Base-by-base conservation (phyloP, 1,284 basidiomycete species). In the Irpex lacteus region DNA sequence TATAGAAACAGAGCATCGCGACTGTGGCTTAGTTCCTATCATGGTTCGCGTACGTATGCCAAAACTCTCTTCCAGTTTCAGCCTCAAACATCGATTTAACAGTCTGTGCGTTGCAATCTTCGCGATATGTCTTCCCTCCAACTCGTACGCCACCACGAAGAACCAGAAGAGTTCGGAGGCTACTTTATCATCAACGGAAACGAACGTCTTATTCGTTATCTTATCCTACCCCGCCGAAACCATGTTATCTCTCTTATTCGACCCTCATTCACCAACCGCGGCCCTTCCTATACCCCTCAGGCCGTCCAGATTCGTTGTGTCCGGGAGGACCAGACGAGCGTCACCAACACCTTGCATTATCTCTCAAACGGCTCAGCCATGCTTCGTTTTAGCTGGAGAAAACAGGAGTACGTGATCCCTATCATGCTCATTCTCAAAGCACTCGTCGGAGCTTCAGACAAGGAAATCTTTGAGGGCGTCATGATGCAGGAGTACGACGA, bases 121-220 rank as follows among this genome's bases (percentile, higher is more conserved):
- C 89, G 91, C 53, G 86, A 85, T 52, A 85, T 98, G 79, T 87
- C 94, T 2, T 94, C 97, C 4, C 84, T 90, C 7, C 91, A 95
- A 64, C 90, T 99, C 60, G 95, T 99, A 56, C 81, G 83, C 64
- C 90, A 90, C 70, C 92, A 97, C 74, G 98, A 99, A 82, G 98
- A 99, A 74, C 90, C 98, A 2, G 96, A 97, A 78, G 98, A 99
- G 76, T 98, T 98, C 75, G 98, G 98, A 56, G 98, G 97, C 34
- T 99, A 99, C 81, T 99, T 99, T 75, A 87, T 99, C 72, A 91
- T 99, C 76, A 99, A 99, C 76, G 98, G 98, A 67, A 99, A 98
- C 80, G 98, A 99, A 80, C 95, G 96, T 79, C 87, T 99, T 69
- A 95, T 99, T 72, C 95, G 98, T 65, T 98, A 96, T 80, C 91